These are phyloP conservation scores for Acacia acuminata DNA, from an alignment of 306 rosid species.

Conservation along the genomic window DNA sequence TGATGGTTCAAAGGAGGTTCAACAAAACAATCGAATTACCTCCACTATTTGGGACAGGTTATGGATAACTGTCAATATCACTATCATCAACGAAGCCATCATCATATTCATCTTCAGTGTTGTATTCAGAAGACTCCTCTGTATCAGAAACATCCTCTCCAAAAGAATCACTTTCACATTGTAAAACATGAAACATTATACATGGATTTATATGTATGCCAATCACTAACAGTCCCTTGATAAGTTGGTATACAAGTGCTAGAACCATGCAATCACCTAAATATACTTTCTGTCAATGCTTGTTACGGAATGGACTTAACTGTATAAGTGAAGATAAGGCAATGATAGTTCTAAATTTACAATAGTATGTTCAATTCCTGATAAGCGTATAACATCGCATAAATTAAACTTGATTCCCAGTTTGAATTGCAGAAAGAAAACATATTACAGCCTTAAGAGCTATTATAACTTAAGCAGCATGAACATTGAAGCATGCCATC, in stretches of 20 bases:
- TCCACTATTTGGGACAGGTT: conserved; percentile 69
- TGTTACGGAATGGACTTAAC: not conserved
- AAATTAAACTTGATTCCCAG: not conserved
- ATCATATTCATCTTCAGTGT: conserved; percentile 47
- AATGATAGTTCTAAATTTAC: not conserved
- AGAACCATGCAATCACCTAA: too few species aligned
- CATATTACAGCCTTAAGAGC: conserved; percentile 6
- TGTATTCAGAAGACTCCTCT: conserved; percentile 72
- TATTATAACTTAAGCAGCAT: not conserved
- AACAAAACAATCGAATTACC: conserved; percentile 52
- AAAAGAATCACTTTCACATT: conserved; percentile 59
- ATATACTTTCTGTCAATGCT: not conserved
- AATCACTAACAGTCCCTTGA: too few species aligned
- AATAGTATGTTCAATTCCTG: not conserved
- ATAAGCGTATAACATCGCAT: not conserved
- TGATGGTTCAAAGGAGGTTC: too few species aligned
- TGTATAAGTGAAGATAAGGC: not conserved
- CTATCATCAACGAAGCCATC: conserved; percentile 50
- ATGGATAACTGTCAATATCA: conserved; percentile 52
- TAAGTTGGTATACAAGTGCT: too few species aligned
- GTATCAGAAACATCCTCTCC: conserved; percentile 68
- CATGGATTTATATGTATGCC: not conserved
- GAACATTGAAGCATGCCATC: not conserved
- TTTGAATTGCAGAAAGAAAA: not conserved
- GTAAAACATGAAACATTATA: conserved; percentile 35